Base-by-base conservation (phyloP, 805 yeast genomes). In the Pichia thaimueangensis region DNA sequence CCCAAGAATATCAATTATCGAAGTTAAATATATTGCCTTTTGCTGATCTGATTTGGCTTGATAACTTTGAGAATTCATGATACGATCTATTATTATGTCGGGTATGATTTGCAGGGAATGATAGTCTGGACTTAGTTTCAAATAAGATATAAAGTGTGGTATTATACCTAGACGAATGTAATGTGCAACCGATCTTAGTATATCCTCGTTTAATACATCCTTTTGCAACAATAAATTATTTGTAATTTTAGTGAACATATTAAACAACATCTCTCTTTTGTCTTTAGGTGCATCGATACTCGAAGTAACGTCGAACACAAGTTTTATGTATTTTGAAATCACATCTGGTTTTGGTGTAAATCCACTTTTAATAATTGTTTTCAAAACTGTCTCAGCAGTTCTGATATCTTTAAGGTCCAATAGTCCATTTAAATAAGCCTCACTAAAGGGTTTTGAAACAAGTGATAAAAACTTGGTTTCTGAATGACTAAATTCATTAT, bases 201-300 rank as follows among this genome's bases (percentile, higher is more conserved):
- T 39, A 9, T 31, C 29, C 6, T 33, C 24, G 11, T 47, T 46
- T 6, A 54, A 24, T 29, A 49, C 39, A 9, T 41, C 47, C 6
- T 42, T 24, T 17, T 30, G 20, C 29, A 37, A 37, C 6, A 57
- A 37, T 1, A 50, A 31, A 4, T 11, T 7, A 3, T 49, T 50
- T 23, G 53, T 30, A n/a, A 54, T 49, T 7, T 38, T 22, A 1
- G 57, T 38, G 25, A 54, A 50, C 9, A 54, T 52, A 41, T 52
- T 58, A 42, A 58, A 60, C 8, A 60, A 39, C 30, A 54, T 28
- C 34, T 41, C 49, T 28, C 51, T 50, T 25, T 53, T 50, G 6
- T 35, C 39, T 20, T 41, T 41, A 5, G 42, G 37, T 1, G 55
- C 41, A 27, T 54, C 37, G 15, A 57, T 37, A 3, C 50, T 38